Evolutionary conservation across 2,329 filamentous ascomycete genomes (phyloP).

Genomic region (Lachnellula cervina): DNA sequence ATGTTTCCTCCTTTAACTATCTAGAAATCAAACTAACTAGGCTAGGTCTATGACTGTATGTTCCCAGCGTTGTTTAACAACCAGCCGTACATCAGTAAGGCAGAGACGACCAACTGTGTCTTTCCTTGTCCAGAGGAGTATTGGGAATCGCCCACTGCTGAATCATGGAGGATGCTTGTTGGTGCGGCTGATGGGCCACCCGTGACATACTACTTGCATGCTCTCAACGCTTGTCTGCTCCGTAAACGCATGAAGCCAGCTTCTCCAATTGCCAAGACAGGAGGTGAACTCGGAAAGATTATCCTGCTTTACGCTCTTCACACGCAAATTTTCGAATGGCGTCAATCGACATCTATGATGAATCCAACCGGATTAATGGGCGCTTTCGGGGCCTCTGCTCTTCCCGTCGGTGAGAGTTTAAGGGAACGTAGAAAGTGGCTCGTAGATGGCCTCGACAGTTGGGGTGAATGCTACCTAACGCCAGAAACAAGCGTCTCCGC

Average conservation of each 20-base stretch:
- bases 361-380: slow-evolving; percentile 28
- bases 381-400: slow-evolving; percentile 20
- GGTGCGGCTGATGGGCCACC: slow-evolving; percentile 19
- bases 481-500: slow-evolving; percentile 11
- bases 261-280: slow-evolving; percentile 19
- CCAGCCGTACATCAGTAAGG: slow-evolving; percentile 27
- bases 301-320: slow-evolving; percentile 28
- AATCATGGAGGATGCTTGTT: slow-evolving; percentile 23
- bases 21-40: background rate
- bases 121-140: slow-evolving; percentile 26
- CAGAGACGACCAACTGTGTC: slow-evolving; percentile 28
- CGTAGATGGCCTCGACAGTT: slow-evolving; percentile 24
- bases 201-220: slow-evolving; percentile 24
- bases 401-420: slow-evolving; percentile 25
- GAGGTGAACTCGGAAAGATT: slow-evolving; percentile 23
- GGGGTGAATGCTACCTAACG: slow-evolving; percentile 22
- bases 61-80: slow-evolving; percentile 28
- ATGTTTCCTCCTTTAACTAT: slow-evolving; percentile 4
- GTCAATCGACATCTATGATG: slow-evolving; percentile 25
- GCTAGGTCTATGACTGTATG: slow-evolving; percentile 27
- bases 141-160: slow-evolving; percentile 22
- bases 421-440: slow-evolving; percentile 24
- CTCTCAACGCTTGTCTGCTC: slow-evolving; percentile 26
- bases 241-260: slow-evolving; percentile 27
- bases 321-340: slow-evolving; percentile 30